A percentile compares a stretch with the other conserved stretches of the same genome.
These are phyloP conservation scores for Nakazawaea ambrosiae DNA, from an alignment of 805 yeast genomes.

Conservation along the genomic window DNA sequence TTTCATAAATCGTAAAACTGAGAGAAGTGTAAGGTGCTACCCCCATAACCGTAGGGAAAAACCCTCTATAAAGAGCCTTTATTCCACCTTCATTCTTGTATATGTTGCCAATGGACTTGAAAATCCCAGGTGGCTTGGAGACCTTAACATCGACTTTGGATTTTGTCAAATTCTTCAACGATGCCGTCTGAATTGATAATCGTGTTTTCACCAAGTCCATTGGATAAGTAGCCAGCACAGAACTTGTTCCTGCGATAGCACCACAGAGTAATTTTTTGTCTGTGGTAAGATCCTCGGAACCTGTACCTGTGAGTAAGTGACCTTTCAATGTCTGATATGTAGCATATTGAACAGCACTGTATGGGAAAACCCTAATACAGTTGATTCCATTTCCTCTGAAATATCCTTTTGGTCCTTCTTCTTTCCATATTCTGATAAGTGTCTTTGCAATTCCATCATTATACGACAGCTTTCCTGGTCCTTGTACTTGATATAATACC, in stretches of 20 bases:
- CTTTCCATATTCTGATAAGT: slow-evolving; percentile 69
- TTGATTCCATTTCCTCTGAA: slow-evolving; percentile 89
- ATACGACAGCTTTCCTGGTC: slow-evolving; percentile 41
- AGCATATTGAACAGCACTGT: slow-evolving; percentile 89
- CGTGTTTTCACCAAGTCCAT: slow-evolving; percentile 88
- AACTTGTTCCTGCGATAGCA: slow-evolving; percentile 69
- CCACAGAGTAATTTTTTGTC: slow-evolving; percentile 68
- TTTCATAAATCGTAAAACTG: slow-evolving; percentile 86
- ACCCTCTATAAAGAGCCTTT: slow-evolving; percentile 71
- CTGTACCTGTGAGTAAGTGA: slow-evolving; percentile 22
- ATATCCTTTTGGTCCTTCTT: slow-evolving; percentile 88
- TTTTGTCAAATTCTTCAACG: slow-evolving; percentile 37
- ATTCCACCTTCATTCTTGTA: slow-evolving; percentile 79
- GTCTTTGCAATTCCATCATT: slow-evolving; percentile 72
- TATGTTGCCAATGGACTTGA: slow-evolving; percentile 47
- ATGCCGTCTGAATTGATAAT: slow-evolving; percentile 82
- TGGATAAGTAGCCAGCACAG: slow-evolving; percentile 85
- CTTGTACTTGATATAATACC: slow-evolving; percentile 86
- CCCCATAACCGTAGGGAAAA: slow-evolving; percentile 86
- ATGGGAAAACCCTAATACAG: slow-evolving; percentile 87
- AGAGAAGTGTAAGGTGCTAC: slow-evolving; percentile 96
- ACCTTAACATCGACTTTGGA: slow-evolving; percentile 25
- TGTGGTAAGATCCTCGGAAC: slow-evolving; percentile 35
- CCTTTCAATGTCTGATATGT: slow-evolving; percentile 64
- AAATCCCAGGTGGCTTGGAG: slow-evolving; percentile 63